Base-by-base conservation (phyloP, 805 yeast genomes). In the Candida sakaeoensis region DNA sequence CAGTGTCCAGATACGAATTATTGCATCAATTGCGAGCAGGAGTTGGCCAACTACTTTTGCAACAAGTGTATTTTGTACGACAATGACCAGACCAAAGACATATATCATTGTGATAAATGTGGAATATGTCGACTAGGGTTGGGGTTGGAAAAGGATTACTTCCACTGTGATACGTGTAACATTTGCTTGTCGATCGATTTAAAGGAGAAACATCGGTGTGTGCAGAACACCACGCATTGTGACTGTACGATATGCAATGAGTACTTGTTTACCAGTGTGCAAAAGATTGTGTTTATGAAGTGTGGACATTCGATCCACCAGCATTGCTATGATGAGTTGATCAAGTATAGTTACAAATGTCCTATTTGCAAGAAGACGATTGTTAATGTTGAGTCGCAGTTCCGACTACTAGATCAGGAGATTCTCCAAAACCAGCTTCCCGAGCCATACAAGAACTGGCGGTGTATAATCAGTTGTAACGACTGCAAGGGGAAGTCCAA, bases 261-360 rank as follows among this genome's bases (percentile, higher is more conserved):
- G 51, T 89, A 81, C 58, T 77, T 90, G 77, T 90, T 90, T 58
- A 84, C 88, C 12, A 82, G 93, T 3, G 79, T 84, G 5, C 74
- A 70, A 55, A 82, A 88, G 8, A 95, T 89, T 31, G 95, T 88
- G 15, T 89, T 90, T 58, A 88, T 90, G 96, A 69, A 74, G 36
- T 90, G 98, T 63, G 96, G 97, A 2, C 98, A 90, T 61, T 86
- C 95, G 27, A 90, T 90, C 43, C 98, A 90, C 63, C 87, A 88
- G 57, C 54, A 60, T 19, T 90, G 98, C 59, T 89, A 80, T 58
- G 82, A 82, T 45, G 91, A 86, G 48, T 80, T 84, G 57, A 77
- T 86, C n/a, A 75, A 80, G 49, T 88, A 85, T 55, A 79, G 85
- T 12, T 90, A 88, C 69, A 86, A 87, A 57, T 90, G 98, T 59